Conservation (phyloP, 2,329 filamentous ascomycete species). For the Alternaria consortialis region DNA sequence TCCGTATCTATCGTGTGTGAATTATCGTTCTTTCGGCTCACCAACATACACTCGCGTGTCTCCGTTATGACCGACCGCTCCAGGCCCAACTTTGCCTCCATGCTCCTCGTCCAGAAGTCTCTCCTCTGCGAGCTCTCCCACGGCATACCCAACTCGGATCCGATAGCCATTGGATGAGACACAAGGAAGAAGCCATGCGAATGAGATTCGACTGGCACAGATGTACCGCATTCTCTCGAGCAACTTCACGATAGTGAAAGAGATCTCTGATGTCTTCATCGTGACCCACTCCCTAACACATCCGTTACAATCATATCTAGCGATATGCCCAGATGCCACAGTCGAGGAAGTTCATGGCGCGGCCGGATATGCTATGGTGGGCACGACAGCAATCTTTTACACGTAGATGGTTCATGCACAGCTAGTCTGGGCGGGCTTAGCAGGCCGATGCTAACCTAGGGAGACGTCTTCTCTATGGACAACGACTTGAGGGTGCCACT, state of each 20-base stretch:
- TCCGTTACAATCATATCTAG: background rate
- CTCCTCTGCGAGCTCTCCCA: background rate
- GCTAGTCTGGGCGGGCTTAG: too few species aligned
- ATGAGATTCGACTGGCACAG: background rate
- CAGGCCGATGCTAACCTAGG: too few species aligned
- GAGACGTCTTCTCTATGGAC: too few species aligned
- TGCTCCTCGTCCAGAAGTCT: too few species aligned
- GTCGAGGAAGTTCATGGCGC: background rate
- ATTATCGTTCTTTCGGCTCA: too few species aligned
- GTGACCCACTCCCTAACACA: background rate
- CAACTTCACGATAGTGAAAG: background rate
- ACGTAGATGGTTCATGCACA: too few species aligned
- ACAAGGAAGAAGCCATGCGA: background rate
- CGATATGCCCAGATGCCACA: background rate
- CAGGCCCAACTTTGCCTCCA: too few species aligned
- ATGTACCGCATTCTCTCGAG: background rate
- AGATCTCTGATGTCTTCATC: background rate
- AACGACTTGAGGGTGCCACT: background rate
- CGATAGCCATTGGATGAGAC: too few species aligned
- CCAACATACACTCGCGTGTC: too few species aligned
- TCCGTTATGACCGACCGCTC: too few species aligned
- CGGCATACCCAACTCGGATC: background rate
- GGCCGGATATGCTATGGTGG: background rate
- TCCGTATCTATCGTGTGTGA: too few species aligned
- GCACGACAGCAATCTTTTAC: background rate